Base-by-base conservation (phyloP, 2,329 filamentous ascomycete species). In the Tolypocladium ophioglossoides region DNA sequence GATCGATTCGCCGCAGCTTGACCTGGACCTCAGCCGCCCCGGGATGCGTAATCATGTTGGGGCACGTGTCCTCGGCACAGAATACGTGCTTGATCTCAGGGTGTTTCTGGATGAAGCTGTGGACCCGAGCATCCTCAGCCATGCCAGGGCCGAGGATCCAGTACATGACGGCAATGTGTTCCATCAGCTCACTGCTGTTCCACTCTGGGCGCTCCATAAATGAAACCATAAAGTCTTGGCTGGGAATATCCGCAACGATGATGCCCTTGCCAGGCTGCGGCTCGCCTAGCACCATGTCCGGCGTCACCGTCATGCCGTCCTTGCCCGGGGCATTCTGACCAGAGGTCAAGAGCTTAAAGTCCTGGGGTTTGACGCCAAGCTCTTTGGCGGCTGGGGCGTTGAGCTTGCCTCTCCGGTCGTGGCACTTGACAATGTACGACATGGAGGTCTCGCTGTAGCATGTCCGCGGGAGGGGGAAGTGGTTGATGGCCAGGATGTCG, bases 351-450 rank as follows among this genome's bases (percentile, higher is more conserved):
- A 68, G 62, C 38, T 75, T 75, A 68, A 78, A 95, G 50, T 85
- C 73, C 0, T 60, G 66, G 52, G 74, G 78, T 22, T 72, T 70
- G 0, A 97, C 79, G 1, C 85, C 85, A 2, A 91, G 72, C 32
- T 73, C 75, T 57, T 73, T 76, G 0, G 91, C 92, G 55, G 76
- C 81, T 50, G 78, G 66, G 0, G 81, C 72, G 56, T 89, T 77
- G 64, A 99, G 96, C 63, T 86, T 92, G 52, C 94, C 94, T 53
- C 94, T 82, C 53, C 86, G 79, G 39, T 84, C 76, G 58, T 90
- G 83, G 53, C 82, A 83, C 61, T 89, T 88, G 65, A 95, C 79
- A 55, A 99, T 85, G 69, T 99, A 99, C 55, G 87, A 95, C 61
- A 96, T 74, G 7, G 89, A 85, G 49, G 85, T 83, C 32, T 75